These are phyloP conservation scores for Protomyces inouyei DNA, from an alignment of 1,139 yeast genomes.

Conservation along the genomic window DNA sequence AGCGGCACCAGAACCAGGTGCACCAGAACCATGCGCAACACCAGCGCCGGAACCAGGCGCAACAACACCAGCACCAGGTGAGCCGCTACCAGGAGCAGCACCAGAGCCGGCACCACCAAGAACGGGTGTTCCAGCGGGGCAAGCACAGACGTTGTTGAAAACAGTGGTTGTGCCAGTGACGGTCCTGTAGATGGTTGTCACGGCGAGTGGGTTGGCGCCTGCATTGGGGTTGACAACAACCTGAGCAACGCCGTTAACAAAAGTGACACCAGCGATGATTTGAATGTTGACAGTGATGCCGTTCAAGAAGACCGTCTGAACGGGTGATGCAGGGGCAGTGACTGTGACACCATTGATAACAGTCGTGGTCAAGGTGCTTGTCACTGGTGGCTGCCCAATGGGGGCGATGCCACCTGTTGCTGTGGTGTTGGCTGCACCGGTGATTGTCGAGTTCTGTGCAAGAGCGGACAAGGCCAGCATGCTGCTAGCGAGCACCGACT, in stretches of 20 bases:
- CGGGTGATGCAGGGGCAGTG: neutral
- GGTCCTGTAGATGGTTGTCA: slow-evolving; percentile 16
- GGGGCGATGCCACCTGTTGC: neutral
- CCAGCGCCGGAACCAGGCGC: neutral
- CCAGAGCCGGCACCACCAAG: slow-evolving; percentile 5
- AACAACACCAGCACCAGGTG: slow-evolving; percentile 1
- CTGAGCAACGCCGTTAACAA: neutral
- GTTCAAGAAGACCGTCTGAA: neutral
- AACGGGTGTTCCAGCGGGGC: slow-evolving; percentile 8
- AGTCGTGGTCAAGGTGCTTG: neutral
- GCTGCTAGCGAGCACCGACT: slow-evolving; percentile 1
- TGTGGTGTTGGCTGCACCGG: neutral
- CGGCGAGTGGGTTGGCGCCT: neutral
- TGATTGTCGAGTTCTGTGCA: neutral
- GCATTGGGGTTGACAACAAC: neutral
- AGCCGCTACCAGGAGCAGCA: neutral
- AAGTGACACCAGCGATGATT: neutral
- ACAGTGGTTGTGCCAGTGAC: slow-evolving; percentile 17
- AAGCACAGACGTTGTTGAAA: slow-evolving; percentile 4
- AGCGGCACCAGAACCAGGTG: neutral
- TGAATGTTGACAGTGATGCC: neutral
- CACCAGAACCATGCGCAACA: neutral
- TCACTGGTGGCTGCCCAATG: neutral
- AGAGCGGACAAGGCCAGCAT: neutral
- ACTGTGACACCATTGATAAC: neutral